Evolutionary conservation across 2,329 filamentous ascomycete genomes (phyloP).

Genomic region (Amphichorda felina): DNA sequence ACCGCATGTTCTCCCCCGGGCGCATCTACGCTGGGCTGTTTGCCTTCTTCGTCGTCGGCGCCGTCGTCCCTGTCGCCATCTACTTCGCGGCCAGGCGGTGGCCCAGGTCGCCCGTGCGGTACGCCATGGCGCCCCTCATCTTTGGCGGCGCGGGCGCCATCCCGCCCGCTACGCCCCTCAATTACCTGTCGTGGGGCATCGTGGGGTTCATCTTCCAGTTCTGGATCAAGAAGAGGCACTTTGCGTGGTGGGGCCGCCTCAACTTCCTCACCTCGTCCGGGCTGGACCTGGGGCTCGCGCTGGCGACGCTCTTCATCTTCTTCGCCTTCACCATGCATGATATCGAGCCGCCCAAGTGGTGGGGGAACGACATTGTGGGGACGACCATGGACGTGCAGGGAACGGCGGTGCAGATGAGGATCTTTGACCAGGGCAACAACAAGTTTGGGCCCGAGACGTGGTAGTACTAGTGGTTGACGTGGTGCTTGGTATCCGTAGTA

Average conservation of each 20-base stretch:
- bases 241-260: constrained; percentile 61
- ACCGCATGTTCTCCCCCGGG: constrained; percentile 50
- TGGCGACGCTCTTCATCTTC: constrained; percentile 59
- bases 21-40: constrained; percentile 51
- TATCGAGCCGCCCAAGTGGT: constrained; percentile 55
- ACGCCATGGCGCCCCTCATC: constrained; percentile 50
- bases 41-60: constrained; percentile 46
- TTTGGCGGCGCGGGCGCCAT: constrained; percentile 48
- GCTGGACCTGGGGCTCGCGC: constrained; percentile 55
- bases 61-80: constrained; percentile 37
- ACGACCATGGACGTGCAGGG: constrained; percentile 50
- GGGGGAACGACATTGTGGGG: constrained; percentile 49
- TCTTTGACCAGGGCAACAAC: neutral
- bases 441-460: constrained; percentile 4
- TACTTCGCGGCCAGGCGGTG: constrained; percentile 36
- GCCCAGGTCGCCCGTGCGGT: constrained; percentile 36
- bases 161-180: constrained; percentile 58
- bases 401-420: constrained; percentile 38
- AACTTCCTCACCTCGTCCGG: constrained; percentile 63
- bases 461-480: neutral
- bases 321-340: constrained; percentile 53
- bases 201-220: constrained; percentile 63
- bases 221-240: constrained; percentile 49
- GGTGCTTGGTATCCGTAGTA: too few relatives aligned
- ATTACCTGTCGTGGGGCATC: constrained; percentile 63